phyloP scores from a whole-genome alignment of 768 basidiomycete genomes.

The Cystobasidium ongulense region DNA sequence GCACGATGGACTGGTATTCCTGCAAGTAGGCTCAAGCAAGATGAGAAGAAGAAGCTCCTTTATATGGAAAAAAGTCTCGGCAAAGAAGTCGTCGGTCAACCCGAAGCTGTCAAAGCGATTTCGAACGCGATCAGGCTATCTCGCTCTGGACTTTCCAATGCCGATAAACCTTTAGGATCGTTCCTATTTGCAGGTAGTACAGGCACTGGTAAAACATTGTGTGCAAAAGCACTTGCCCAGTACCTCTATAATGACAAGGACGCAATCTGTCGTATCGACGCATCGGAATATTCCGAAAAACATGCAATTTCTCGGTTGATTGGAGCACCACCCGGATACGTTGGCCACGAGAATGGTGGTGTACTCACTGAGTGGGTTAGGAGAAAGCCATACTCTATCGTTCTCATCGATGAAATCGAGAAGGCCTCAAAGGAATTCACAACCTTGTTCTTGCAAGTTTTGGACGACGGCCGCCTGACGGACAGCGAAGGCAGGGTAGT shows the following conservation, averaged over 20 bases:
- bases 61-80: conserved; percentile 80
- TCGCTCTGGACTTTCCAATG: conserved; percentile 78
- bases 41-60: conserved; percentile 65
- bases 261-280: conserved; percentile 93
- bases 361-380: conserved; percentile 36
- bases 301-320: conserved; percentile 85
- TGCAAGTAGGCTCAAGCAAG: conserved; percentile 28
- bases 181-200: conserved; percentile 87
- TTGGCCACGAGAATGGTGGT: conserved; percentile 57
- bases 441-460: conserved; percentile 48
- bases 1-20: conserved; percentile 64
- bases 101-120: conserved; percentile 73
- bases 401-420: conserved; percentile 49
- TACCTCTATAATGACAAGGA: conserved; percentile 89
- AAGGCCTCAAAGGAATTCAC: conserved; percentile 49
- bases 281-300: conserved; percentile 70
- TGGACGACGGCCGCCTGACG: conserved; percentile 49
- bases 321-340: conserved; percentile 85
- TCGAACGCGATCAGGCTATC: conserved; percentile 88
- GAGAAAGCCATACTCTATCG: conserved; percentile 44
- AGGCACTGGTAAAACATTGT: conserved; percentile 61
- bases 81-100: conserved; percentile 77
- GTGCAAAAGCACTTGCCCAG: conserved; percentile 75
- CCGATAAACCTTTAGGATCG: conserved; percentile 79
- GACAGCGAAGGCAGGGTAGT: conserved; percentile 47